phyloP scores from a whole-genome alignment of 768 basidiomycete species.

The Kwoniella dejecticola region DNA sequence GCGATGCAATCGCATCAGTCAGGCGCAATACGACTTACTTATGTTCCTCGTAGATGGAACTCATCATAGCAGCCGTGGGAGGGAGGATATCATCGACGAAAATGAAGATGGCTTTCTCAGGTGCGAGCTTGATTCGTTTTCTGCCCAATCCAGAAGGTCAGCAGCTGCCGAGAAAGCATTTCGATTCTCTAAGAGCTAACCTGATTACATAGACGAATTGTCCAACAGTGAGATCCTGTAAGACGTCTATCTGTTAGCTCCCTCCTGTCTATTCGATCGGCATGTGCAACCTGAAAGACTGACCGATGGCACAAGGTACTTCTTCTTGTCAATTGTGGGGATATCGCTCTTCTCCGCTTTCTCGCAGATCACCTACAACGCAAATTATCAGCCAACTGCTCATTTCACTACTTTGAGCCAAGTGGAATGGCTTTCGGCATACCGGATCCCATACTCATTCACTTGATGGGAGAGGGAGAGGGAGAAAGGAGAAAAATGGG shows the following conservation, averaged over 20 bases:
- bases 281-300: constrained; percentile 44
- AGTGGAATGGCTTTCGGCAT: no score
- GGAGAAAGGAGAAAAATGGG: no score
- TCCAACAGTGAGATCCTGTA: constrained; percentile 89
- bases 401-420: no score
- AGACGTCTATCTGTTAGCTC: not conserved
- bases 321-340: constrained; percentile 99
- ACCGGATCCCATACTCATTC: no score
- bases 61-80: constrained; percentile 97
- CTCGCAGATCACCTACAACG: constrained; percentile 97
- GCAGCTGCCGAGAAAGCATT: not conserved
- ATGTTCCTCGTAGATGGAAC: constrained; percentile 98
- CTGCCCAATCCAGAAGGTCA: constrained; percentile 50
- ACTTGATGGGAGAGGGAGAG: no score
- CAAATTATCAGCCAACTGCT: no score
- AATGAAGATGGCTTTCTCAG: constrained; percentile 99
- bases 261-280: not conserved
- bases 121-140: constrained; percentile 99
- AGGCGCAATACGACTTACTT: constrained; percentile 66
- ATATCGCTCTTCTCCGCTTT: constrained; percentile 98
- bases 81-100: constrained; percentile 99
- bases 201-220: constrained; percentile 99
- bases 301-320: constrained; percentile 97
- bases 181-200: constrained; percentile 6
- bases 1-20: not conserved